Evolutionary conservation across 495 filamentous ascomycete species (phyloP), one percentile per base, ranked within the genome.

Genomic region (Gamarada debralockiae): DNA sequence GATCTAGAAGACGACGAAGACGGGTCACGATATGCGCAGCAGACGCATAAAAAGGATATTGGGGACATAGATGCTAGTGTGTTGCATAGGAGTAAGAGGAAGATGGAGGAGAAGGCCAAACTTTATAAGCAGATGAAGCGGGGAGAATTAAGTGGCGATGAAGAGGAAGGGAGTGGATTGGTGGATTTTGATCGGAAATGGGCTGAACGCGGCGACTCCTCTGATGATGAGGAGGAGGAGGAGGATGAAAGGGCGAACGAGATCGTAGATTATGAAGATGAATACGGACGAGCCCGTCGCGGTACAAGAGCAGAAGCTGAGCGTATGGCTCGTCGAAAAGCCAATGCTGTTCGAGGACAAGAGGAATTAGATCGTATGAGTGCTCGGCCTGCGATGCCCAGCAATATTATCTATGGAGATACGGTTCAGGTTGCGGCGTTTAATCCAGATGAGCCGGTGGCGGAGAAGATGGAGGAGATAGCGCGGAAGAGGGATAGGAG

Each of bases 131-230:
- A 85, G 41, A 81, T 98, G 84, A 92, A 92, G 67, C 72, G 84
- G 51, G 87, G 78, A 52, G 90, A 80, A 54, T 82, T 71, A 69
- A 77, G 75, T 46, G 68, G 69, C 67, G 5, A 63, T 66, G 71
- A 72, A 7, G 76, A 67, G 54, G 72, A 69, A 55, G 76, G 71
- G 63, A 72, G 69, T 45, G 79, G 77, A 60, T 70, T 92, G 18
- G 84, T 98, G 0, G 93, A 98, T 71, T 98, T 97, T 63, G 92
- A 97, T 68, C 74, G 82, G 38, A 98, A 97, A 68, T 96, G 92
- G 90, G 89, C 84, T 0, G 67, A 65, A 12, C 53, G 56, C 4
- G 61, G 70, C 36, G 61, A 67, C 14, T 74, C 63, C 31, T 73
- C 73, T 9, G 73, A 73, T 15, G 67, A 70, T 34, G 57, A 67